These are phyloP conservation scores for Xylariaceae sp. DNA, from an alignment of 2,329 filamentous ascomycete species.

Conservation along the genomic window DNA sequence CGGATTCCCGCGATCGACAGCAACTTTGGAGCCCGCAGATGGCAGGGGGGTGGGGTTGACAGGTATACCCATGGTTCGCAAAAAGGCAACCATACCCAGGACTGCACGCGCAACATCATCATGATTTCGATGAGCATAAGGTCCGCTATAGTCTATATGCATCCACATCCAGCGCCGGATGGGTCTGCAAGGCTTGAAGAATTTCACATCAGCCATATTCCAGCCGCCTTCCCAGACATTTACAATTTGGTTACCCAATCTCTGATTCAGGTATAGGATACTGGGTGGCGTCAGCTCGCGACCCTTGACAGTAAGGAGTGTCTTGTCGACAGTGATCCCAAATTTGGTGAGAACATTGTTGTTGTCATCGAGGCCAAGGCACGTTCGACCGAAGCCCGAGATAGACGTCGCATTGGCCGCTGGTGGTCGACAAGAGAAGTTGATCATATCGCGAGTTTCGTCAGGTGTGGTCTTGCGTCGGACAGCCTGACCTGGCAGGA, in stretches of 20 bases:
- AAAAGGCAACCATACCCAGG: slow-evolving; percentile 31
- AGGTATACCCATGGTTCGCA: slow-evolving; percentile 31
- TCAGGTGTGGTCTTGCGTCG: slow-evolving; percentile 52
- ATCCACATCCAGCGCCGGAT: slow-evolving; percentile 50
- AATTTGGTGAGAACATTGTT: slow-evolving; percentile 44
- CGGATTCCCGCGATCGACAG: background rate
- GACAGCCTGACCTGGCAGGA: slow-evolving; percentile 61
- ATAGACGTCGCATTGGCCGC: slow-evolving; percentile 65
- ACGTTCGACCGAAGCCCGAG: slow-evolving; percentile 47
- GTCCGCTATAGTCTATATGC: slow-evolving; percentile 27
- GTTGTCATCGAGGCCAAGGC: slow-evolving; percentile 54
- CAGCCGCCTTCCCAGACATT: slow-evolving; percentile 53
- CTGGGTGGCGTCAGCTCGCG: slow-evolving; percentile 61
- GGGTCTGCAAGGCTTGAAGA: slow-evolving; percentile 43
- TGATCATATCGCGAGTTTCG: slow-evolving; percentile 67
- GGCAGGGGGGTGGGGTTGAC: background rate
- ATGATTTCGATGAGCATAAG: background rate
- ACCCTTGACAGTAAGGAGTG: slow-evolving; percentile 67
- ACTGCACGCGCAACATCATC: slow-evolving; percentile 18
- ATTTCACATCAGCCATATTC: slow-evolving; percentile 61
- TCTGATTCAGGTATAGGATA: slow-evolving; percentile 51
- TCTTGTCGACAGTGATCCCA: slow-evolving; percentile 55
- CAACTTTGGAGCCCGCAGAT: background rate
- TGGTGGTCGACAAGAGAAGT: slow-evolving; percentile 65
- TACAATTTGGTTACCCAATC: slow-evolving; percentile 18